Evolutionary conservation across 208 protist genomes (phyloP), one percentile per base, ranked within the genome.

Genomic region (Eutreptiella sp.): DNA sequence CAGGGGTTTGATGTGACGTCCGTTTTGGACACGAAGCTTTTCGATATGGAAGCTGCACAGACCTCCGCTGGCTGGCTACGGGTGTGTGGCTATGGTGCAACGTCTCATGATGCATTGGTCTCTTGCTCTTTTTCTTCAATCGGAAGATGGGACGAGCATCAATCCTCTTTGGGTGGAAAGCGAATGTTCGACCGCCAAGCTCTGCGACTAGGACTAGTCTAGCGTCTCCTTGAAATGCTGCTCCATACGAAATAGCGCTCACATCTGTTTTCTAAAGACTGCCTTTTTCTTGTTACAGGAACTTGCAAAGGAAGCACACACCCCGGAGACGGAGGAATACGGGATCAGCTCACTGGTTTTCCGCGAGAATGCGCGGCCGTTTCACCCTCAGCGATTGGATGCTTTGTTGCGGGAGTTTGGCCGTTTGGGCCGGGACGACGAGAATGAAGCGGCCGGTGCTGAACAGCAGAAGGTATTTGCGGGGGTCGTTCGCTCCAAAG

Each of bases 311-410:
- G 75, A 57, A 1, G 21, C 65, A 24, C 55, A 73, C 14, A 4
- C 52, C 2, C 75, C 79, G 16, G 78, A 85, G 47, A 80, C 67
- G 0, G 21, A 66, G 2, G 78, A 84, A 47, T 86, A 81, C 38
- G 79, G 81, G 29, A 75, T 85, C n/a, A n/a, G n/a, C 9, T 57
- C 16, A 1, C 61, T 24, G 32, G 83, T 85, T 54, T 35, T 78
- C 3, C 82, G 72, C 32, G 19, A 46, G 3, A 32, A 58, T 0
- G 38, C 61, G 24, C 28, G 43, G 31, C 79, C 81, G 1, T 81
- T 86, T 32, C 61, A 84, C 38, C 53, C 80, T 1, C 7, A 79
- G 36, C 45, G 72, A 26, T 36, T 80, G 2, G 31, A 47, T 19
- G 27, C 55, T 0, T 11, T 75, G 3, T 39, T 77, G 11, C 28